These are phyloP conservation scores for Zymoseptoria crescenta DNA, from an alignment of 2,329 filamentous ascomycete species.

Conservation along the genomic window DNA sequence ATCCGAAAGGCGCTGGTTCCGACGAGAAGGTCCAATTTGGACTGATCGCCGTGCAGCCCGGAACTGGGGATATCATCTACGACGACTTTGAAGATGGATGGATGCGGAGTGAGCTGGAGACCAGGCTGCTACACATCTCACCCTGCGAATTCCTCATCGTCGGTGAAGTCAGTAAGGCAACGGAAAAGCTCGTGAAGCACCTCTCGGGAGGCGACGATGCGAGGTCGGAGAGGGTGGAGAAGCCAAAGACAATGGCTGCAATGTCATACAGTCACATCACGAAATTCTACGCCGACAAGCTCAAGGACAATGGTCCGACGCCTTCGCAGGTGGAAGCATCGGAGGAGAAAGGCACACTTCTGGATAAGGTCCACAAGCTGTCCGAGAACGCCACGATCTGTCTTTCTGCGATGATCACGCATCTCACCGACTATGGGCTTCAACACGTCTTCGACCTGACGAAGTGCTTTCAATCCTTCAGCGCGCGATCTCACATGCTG, in stretches of 20 bases:
- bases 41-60: conserved; percentile 86
- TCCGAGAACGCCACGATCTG: conserved; percentile 84
- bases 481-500: conserved; percentile 87
- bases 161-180: conserved; percentile 79
- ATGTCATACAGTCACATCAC: conserved; percentile 85
- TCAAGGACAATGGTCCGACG: conserved; percentile 46
- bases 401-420: conserved; percentile 91
- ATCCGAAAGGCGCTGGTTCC: conserved; percentile 69
- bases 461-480: conserved; percentile 96
- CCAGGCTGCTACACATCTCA: conserved; percentile 85
- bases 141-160: conserved; percentile 94
- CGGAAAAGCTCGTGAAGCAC: conserved; percentile 85
- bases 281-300: conserved; percentile 82
- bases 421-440: conserved; percentile 83
- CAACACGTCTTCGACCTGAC: conserved; percentile 94
- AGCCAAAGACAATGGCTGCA: conserved; percentile 71
- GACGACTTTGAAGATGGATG: conserved; percentile 96
- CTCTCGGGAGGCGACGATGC: conserved; percentile 83
- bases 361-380: conserved; percentile 79
- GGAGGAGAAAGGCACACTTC: conserved; percentile 48
- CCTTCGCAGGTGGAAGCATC: conserved; percentile 37
- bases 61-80: conserved; percentile 91
- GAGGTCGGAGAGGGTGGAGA: conserved; percentile 70
- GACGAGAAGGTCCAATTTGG: conserved; percentile 93
- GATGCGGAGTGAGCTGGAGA: conserved; percentile 95